Evolutionary conservation across 1,139 yeast species (phyloP).

Genomic region (Pneumocystis wakefieldiae): DNA sequence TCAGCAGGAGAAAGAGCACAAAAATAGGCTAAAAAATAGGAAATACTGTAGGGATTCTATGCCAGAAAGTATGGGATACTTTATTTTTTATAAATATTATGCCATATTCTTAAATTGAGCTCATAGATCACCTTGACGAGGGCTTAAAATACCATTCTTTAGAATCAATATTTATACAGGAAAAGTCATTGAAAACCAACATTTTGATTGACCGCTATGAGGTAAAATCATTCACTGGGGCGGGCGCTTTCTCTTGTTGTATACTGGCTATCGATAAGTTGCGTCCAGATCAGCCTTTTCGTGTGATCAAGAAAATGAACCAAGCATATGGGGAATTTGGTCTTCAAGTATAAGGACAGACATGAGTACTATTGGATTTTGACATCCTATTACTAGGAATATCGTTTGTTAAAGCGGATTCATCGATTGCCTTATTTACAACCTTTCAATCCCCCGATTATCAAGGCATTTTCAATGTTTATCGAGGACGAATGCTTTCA

Average conservation of each 20-base stretch:
- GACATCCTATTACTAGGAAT: neutral
- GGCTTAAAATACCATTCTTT: neutral
- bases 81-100: neutral
- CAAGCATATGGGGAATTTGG: neutral
- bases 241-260: neutral
- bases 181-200: neutral
- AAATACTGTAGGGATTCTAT: neutral
- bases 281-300: neutral
- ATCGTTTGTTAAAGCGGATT: neutral
- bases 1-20: neutral
- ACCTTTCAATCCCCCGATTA: neutral
- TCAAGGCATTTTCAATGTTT: neutral
- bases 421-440: neutral
- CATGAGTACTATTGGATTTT: neutral
- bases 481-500: neutral
- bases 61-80: neutral
- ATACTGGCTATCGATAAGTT: neutral
- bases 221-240: neutral
- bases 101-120: neutral
- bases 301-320: conserved; percentile 1
- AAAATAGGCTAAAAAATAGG: neutral
- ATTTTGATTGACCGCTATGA: neutral
- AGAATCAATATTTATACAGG: neutral
- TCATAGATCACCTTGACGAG: neutral
- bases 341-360: neutral